Evolutionary conservation across 768 basidiomycete species (phyloP).

Genomic region (Boletus coccyginus): DNA sequence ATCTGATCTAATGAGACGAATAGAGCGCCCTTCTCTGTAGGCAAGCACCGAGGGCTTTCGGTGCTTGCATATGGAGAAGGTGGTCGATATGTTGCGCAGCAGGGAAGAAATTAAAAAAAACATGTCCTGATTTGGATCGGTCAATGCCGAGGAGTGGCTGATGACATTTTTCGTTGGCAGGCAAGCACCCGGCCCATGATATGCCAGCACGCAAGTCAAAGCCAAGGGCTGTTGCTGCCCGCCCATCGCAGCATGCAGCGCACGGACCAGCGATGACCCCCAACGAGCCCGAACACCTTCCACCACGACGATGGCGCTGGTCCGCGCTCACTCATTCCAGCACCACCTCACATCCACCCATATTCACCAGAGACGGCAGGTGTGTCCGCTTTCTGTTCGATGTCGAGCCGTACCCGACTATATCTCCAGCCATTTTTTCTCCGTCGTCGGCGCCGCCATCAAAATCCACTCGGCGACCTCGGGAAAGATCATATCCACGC

Average conservation of each 20-base stretch:
- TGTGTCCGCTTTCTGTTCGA: constrained; percentile 32
- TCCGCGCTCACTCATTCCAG: constrained; percentile 65
- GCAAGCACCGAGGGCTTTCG: constrained; percentile 24
- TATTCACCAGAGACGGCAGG: constrained; percentile 91
- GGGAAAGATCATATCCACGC: constrained; percentile 77
- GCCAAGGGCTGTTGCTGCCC: constrained; percentile 37
- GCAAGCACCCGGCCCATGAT: constrained; percentile 8
- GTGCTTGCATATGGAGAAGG: constrained; percentile 32
- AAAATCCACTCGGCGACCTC: constrained; percentile 82
- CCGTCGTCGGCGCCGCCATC: constrained; percentile 74
- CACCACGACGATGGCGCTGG: constrained; percentile 51
- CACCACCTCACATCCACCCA: constrained; percentile 60
- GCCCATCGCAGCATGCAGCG: constrained; percentile 12
- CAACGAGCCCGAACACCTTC: background rate
- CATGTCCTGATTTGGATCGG: constrained; percentile 18
- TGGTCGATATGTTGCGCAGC: background rate
- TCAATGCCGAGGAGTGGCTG: constrained; percentile 23
- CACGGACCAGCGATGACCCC: constrained; percentile 16
- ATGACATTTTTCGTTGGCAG: constrained; percentile 19
- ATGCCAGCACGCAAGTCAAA: constrained; percentile 46
- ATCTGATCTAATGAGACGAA: background rate
- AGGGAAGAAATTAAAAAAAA: background rate
- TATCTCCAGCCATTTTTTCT: constrained; percentile 77
- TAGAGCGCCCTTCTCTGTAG: constrained; percentile 21
- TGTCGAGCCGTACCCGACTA: constrained; percentile 13